Percentiles rank a stretch among this genome's conserved stretches.
These are phyloP conservation scores for Leavenworthia alabamica DNA, from an alignment of 345 rosid genomes.

Conservation along the genomic window DNA sequence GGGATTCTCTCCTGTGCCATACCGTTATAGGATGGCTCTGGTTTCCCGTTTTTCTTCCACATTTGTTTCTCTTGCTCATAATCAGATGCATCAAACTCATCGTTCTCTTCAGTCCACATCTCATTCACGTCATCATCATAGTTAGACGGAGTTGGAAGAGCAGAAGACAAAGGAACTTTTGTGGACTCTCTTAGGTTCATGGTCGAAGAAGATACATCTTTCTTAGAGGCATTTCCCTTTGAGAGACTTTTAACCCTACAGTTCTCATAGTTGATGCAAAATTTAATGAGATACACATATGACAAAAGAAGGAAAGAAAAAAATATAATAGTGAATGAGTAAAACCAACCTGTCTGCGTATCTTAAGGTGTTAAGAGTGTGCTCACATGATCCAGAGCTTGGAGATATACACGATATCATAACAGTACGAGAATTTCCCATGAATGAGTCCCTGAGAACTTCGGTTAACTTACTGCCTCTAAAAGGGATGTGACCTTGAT, in stretches of 20 bases:
- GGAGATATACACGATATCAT: slow-evolving; percentile 99
- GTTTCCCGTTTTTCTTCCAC: slow-evolving; percentile 68
- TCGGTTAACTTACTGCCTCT: slow-evolving; percentile 97
- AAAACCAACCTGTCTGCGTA: slow-evolving; percentile 87
- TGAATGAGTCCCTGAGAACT: slow-evolving; percentile 96
- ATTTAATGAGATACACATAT: background rate
- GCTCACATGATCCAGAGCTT: slow-evolving; percentile 96
- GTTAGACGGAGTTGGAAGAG: slow-evolving; percentile 47
- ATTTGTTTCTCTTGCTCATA: slow-evolving; percentile 60
- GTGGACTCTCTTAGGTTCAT: slow-evolving; percentile 71
- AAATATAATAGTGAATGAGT: background rate
- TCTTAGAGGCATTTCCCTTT: slow-evolving; percentile 77
- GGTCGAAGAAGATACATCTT: slow-evolving; percentile 66
- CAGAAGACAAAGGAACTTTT: slow-evolving; percentile 55
- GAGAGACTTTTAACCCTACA: slow-evolving; percentile 97
- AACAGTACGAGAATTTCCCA: slow-evolving; percentile 95
- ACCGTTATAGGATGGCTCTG: slow-evolving; percentile 38
- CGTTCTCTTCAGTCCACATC: slow-evolving; percentile 76
- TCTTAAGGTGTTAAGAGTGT: slow-evolving; percentile 94
- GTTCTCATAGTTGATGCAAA: slow-evolving; percentile 9
- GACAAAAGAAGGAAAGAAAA: background rate
- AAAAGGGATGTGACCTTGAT: slow-evolving; percentile 97
- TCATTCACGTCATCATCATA: slow-evolving; percentile 65
- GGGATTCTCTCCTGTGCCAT: slow-evolving; percentile 49
- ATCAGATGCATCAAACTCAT: slow-evolving; percentile 69